Conservation (phyloP, 2,329 filamentous ascomycete species). For the Colletotrichum costaricense region DNA sequence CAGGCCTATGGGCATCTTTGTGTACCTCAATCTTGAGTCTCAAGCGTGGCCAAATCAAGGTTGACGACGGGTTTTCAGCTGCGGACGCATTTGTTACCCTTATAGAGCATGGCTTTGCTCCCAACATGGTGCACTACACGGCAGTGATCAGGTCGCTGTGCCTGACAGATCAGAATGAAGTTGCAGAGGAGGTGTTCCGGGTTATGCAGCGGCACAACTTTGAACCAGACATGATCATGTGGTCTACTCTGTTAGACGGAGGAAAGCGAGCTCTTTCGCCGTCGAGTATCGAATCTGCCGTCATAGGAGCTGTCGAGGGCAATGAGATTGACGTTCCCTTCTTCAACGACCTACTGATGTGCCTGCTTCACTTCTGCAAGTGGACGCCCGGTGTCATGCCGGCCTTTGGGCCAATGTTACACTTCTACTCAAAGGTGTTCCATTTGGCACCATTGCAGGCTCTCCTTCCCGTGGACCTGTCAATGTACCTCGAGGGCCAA, state of each 20-base stretch:
- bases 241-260: constrained; percentile 76
- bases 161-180: constrained; percentile 69
- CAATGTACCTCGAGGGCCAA: constrained; percentile 17
- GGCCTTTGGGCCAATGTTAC: constrained; percentile 60
- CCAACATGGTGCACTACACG: constrained; percentile 73
- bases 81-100: constrained; percentile 67
- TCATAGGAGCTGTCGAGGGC: constrained; percentile 48
- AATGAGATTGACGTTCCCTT: constrained; percentile 63
- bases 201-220: constrained; percentile 70
- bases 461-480: constrained; percentile 42
- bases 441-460: constrained; percentile 56
- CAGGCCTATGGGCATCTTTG: constrained; percentile 59
- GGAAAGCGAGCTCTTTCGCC: constrained; percentile 70
- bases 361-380: constrained; percentile 58
- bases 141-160: constrained; percentile 79
- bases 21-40: constrained; percentile 69
- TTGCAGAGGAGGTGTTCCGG: constrained; percentile 74
- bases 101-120: constrained; percentile 68
- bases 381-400: constrained; percentile 45
- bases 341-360: constrained; percentile 56
- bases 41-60: constrained; percentile 40
- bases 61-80: constrained; percentile 50
- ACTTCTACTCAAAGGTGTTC: constrained; percentile 61
- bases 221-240: constrained; percentile 73
- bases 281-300: constrained; percentile 56